A percentile compares a stretch with the other conserved stretches of the same genome.
These are phyloP conservation scores for Termitomyces heimii DNA, from an alignment of 768 basidiomycete species.

Conservation along the genomic window DNA sequence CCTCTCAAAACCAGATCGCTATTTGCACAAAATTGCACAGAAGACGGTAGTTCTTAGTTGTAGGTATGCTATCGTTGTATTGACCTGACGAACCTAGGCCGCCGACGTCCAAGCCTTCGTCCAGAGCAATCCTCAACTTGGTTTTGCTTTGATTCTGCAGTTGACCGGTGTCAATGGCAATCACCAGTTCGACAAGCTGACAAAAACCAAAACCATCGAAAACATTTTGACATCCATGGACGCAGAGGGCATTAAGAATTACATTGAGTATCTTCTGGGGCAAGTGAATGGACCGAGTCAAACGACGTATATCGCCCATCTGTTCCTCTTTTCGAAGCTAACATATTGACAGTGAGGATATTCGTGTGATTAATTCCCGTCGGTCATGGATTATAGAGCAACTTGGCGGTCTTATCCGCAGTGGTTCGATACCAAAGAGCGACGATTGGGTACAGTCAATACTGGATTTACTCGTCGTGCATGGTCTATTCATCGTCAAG, in stretches of 20 bases:
- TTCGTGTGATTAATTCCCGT: conserved; percentile 44
- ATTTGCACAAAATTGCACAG: conserved; percentile 83
- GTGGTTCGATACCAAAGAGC: conserved; percentile 70
- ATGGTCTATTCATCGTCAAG: conserved; percentile 74
- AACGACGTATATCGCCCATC: conserved; percentile 30
- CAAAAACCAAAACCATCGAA: conserved; percentile 91
- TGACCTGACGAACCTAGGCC: conserved; percentile 37
- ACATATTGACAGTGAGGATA: conserved; percentile 31
- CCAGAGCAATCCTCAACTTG: conserved; percentile 68
- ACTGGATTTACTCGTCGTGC: conserved; percentile 75
- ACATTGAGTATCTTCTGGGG: conserved; percentile 65
- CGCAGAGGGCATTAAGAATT: conserved; percentile 65
- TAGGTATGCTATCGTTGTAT: not conserved
- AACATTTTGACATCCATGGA: conserved; percentile 73
- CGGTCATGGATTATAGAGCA: conserved; percentile 87
- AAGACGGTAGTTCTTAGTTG: conserved; percentile 51
- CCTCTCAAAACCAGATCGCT: conserved; percentile 80
- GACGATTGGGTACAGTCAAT: conserved; percentile 73
- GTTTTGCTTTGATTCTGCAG: conserved; percentile 80
- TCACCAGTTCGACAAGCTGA: conserved; percentile 86
- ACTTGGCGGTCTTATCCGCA: conserved; percentile 69
- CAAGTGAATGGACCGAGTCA: conserved; percentile 48
- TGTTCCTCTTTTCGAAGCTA: conserved; percentile 1
- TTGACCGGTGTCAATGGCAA: conserved; percentile 80
- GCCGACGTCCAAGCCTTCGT: conserved; percentile 72